Evolutionary conservation across 2,329 filamentous ascomycete species (phyloP).

Genomic region (Aspergillus latus): DNA sequence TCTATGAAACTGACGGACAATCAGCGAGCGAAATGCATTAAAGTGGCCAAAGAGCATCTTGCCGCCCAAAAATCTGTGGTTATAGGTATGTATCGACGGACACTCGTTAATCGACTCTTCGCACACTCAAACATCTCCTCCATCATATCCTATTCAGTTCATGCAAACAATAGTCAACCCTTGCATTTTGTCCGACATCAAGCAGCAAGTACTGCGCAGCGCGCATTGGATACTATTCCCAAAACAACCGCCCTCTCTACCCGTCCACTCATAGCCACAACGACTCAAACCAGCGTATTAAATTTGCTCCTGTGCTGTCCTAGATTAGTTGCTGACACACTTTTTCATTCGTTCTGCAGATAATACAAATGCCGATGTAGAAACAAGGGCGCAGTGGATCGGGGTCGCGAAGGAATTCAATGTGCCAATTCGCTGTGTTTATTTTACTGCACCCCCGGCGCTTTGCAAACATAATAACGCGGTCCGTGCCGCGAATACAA

Average conservation of each 20-base stretch:
- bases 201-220: constrained; percentile 9
- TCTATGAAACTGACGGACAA: constrained; percentile 8
- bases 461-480: constrained; percentile 84
- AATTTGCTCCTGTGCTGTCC: too few species aligned
- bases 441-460: constrained; percentile 71
- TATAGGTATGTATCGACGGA: constrained; percentile 62
- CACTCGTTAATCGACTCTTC: not conserved
- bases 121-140: not conserved
- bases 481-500: constrained; percentile 66
- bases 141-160: not conserved
- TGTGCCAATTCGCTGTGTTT: constrained; percentile 79
- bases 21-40: constrained; percentile 65
- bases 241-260: constrained; percentile 2
- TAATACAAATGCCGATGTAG: constrained; percentile 88
- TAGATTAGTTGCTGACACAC: not conserved
- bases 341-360: constrained; percentile 53
- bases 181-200: constrained; percentile 21
- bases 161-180: constrained; percentile 6
- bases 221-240: not conserved
- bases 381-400: constrained; percentile 77
- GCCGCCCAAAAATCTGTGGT: constrained; percentile 67
- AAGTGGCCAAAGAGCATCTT: constrained; percentile 67
- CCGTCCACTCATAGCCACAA: not conserved
- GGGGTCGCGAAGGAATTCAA: constrained; percentile 67
- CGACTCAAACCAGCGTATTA: too few species aligned